Percentiles rank a stretch among this genome's conserved stretches.
These are phyloP conservation scores for Solanum ossicruentum DNA, from an alignment of 257 asterid genomes.

Conservation along the genomic window DNA sequence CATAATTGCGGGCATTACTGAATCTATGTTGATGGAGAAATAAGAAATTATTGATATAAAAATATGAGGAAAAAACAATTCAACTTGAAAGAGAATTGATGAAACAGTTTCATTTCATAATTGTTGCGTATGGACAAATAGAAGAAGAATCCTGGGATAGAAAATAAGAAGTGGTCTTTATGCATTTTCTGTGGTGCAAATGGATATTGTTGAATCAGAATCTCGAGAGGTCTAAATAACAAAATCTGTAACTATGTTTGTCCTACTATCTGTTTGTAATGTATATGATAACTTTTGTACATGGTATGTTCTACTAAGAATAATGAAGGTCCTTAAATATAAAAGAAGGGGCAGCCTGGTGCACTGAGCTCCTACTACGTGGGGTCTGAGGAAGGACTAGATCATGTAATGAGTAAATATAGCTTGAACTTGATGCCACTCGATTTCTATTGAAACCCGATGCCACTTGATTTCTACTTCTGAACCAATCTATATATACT, in stretches of 20 bases:
- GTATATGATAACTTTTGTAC: neutral
- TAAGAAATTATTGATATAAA: neutral
- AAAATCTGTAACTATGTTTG: neutral
- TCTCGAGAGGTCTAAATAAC: neutral
- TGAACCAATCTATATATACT: neutral
- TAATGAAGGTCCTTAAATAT: neutral
- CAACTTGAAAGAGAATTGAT: neutral
- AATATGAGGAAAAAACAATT: neutral
- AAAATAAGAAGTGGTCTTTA: neutral
- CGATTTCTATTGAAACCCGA: neutral
- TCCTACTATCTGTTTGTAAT: neutral
- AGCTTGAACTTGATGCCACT: neutral
- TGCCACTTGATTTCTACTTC: neutral
- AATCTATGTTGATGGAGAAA: neutral
- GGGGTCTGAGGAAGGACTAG: neutral
- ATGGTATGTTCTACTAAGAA: neutral
- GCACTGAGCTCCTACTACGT: neutral
- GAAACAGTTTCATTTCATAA: neutral
- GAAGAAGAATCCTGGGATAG: neutral
- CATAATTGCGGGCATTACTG: neutral
- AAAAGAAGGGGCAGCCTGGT: neutral
- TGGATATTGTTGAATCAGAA: neutral
- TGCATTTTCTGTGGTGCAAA: neutral
- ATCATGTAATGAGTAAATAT: neutral
- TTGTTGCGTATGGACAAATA: neutral